A percentile compares a stretch with the other conserved stretches of the same genome.
Evolutionary conservation across 1,284 basidiomycete species (phyloP).

Genomic region (Lignosus rhinocerotis): DNA sequence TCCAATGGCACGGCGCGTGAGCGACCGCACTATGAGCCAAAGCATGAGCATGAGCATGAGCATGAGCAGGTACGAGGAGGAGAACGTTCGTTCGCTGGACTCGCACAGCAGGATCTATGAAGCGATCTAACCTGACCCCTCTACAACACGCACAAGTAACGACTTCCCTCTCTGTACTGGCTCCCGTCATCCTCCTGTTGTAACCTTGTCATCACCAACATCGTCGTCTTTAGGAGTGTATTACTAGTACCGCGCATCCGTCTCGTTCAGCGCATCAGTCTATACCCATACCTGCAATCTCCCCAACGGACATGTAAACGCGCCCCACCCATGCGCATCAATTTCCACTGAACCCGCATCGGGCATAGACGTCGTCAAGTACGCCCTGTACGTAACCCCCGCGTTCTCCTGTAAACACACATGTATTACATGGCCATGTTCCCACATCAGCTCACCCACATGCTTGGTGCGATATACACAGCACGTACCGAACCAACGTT

Average conservation of each 20-base stretch:
- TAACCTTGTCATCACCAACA: background rate
- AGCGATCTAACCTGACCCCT: background rate
- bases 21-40: constrained; percentile 12
- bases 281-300: constrained; percentile 60
- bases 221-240: constrained; percentile 1
- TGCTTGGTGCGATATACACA: background rate
- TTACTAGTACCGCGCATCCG: constrained; percentile 9
- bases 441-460: background rate
- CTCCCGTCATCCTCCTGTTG: background rate
- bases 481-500: constrained; percentile 57
- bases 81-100: constrained; percentile 1
- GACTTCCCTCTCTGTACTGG: background rate
- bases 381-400: constrained; percentile 44
- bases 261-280: background rate
- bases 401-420: constrained; percentile 39
- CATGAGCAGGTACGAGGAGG: constrained; percentile 6
- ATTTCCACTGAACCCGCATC: constrained; percentile 36
- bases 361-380: constrained; percentile 41
- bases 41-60: constrained; percentile 3
- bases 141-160: background rate
- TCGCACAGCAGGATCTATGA: constrained; percentile 6
- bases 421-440: background rate
- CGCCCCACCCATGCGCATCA: constrained; percentile 55
- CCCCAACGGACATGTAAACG: constrained; percentile 54
- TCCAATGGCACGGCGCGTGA: constrained; percentile 5